Evolutionary conservation across 495 filamentous ascomycete genomes (phyloP).

Genomic region (Aspergillus saccharolyticus): DNA sequence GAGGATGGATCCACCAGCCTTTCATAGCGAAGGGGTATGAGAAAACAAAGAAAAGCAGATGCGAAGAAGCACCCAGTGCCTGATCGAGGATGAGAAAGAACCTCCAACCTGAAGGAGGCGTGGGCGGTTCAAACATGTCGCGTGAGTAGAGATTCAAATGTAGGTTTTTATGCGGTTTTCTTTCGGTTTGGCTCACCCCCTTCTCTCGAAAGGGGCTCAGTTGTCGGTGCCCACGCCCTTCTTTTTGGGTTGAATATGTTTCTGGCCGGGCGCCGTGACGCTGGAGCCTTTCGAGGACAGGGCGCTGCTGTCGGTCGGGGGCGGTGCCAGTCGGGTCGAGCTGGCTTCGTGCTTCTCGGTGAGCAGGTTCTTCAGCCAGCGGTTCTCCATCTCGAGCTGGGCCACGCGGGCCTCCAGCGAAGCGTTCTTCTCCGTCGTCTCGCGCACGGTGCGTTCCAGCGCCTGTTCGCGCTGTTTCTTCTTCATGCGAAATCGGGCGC

Average conservation of each 20-base stretch:
- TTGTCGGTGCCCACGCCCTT: slow-evolving; percentile 43
- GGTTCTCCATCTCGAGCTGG: slow-evolving; percentile 91
- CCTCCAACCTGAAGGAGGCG: neutral
- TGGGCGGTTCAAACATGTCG: neutral
- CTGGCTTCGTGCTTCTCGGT: slow-evolving; percentile 74
- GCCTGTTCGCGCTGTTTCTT: slow-evolving; percentile 98
- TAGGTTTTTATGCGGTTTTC: slow-evolving; percentile 11
- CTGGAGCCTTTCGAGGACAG: slow-evolving; percentile 22
- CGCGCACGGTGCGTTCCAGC: slow-evolving; percentile 84
- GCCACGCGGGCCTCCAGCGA: slow-evolving; percentile 75
- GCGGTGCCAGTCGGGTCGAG: slow-evolving; percentile 25
- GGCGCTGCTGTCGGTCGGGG: slow-evolving; percentile 25
- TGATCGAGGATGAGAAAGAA: slow-evolving; percentile 3
- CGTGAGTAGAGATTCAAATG: slow-evolving; percentile 8
- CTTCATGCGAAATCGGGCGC: slow-evolving; percentile 93
- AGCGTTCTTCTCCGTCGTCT: slow-evolving; percentile 79
- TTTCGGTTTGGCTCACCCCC: slow-evolving; percentile 24
- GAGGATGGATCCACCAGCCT: slow-evolving; percentile 6
- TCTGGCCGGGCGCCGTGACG: slow-evolving; percentile 29
- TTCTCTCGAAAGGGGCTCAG: slow-evolving; percentile 23
- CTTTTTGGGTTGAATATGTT: slow-evolving; percentile 47
- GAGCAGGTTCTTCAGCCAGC: slow-evolving; percentile 90
- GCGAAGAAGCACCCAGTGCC: neutral
- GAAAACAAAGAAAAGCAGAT: slow-evolving; percentile 13
- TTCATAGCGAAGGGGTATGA: slow-evolving; percentile 9